A percentile compares a stretch with the other conserved stretches of the same genome.
These are phyloP conservation scores for Boletus semigastroideus DNA, from an alignment of 1,284 basidiomycete genomes.

Conservation along the genomic window DNA sequence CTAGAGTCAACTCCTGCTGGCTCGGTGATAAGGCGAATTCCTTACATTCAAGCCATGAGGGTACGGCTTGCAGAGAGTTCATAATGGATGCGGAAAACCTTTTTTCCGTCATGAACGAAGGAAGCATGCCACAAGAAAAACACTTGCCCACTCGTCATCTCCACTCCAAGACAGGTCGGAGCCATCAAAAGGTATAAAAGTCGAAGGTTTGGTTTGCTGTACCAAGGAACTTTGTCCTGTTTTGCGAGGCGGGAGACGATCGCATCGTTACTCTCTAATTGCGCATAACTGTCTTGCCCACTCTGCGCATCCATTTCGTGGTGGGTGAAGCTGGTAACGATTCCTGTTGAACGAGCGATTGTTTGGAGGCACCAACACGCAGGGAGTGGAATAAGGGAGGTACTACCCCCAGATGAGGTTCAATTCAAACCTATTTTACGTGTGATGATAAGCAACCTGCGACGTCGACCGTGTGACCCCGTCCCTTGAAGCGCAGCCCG, in stretches of 20 bases:
- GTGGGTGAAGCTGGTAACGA: neutral
- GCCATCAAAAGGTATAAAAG: conserved; percentile 46
- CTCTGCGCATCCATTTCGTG: neutral
- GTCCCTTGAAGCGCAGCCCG: no score
- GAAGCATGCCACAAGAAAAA: conserved; percentile 23
- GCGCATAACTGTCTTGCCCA: neutral
- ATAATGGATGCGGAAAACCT: conserved; percentile 20
- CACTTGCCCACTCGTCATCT: conserved; percentile 58
- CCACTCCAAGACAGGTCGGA: conserved; percentile 59
- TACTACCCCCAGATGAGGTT: neutral
- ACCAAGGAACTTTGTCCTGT: conserved; percentile 54
- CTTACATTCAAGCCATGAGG: conserved; percentile 24
- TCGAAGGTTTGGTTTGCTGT: conserved; percentile 41
- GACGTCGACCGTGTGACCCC: no score
- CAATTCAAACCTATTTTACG: no score
- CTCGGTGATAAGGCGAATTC: neutral
- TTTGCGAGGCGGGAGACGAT: conserved; percentile 45
- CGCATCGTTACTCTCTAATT: conserved; percentile 27
- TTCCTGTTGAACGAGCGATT: neutral
- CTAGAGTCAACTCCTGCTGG: neutral
- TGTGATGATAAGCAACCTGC: no score
- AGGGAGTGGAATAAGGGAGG: no score
- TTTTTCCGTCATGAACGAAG: neutral
- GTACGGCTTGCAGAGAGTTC: conserved; percentile 20
- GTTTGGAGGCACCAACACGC: neutral